Base-by-base conservation (phyloP, 208 protist genomes). In the Herpetomonas tarakana region DNA sequence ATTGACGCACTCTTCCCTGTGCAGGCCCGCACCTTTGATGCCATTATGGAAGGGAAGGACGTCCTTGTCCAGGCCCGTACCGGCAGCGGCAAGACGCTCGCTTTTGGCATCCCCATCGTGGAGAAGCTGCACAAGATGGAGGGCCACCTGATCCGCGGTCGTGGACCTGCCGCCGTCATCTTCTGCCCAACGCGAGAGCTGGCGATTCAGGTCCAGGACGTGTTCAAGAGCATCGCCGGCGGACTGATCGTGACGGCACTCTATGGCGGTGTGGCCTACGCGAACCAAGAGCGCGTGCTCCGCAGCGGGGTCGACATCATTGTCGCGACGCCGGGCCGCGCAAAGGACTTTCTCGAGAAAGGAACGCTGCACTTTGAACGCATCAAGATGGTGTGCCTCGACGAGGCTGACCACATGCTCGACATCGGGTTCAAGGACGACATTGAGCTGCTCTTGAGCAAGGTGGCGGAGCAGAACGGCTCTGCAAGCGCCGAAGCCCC, bases 121-220 rank as follows among this genome's bases (percentile, higher is more conserved):
- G 81, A 97, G 76, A 77, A 77, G 22, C 76, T 98, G 6, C 47
- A 66, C 24, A 70, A 78, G 59, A 57, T 71, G 29, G 65, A 16
- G 41, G 61, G 29, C 24, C 6, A 7, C n/a, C 14, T 25, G n/a
- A 31, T 24, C 9, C 81, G 86, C 21, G 88, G 88, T 28, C 81
- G 88, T 45, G 86, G 91, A 9, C 86, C 96, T 0, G 89, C 84
- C 61, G 96, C 92, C 3, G 73, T 98, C 14, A 77, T 99, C 31
- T 94, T 99, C 54, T 91, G 97, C 59, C 99, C 99, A 3, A 99
- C 98, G 1, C 80, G 98, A 30, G 98, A 99, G 83, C 88, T 99
- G 7, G 92, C 92, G 2, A 81, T 93, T 63, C 99, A 99, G 89
- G 99, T 99, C 31, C 99, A 98, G 64, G 96, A 99, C 31, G 81